Percentiles rank a stretch among this genome's conserved stretches.
phyloP scores from a whole-genome alignment of 1,139 yeast species.

The Blastobotrys arbuscula region DNA sequence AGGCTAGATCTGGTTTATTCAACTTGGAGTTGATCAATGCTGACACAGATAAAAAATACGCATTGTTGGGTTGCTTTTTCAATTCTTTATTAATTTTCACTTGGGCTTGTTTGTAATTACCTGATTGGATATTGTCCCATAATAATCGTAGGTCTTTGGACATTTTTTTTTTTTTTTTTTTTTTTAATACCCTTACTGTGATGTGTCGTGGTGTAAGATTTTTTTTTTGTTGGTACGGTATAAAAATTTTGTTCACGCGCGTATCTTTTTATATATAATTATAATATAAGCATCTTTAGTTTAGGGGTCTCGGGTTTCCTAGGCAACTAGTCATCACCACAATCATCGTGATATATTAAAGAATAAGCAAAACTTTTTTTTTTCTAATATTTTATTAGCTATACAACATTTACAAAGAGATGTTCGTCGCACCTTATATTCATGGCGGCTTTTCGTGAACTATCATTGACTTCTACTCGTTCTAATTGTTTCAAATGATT shows the following conservation, averaged over 20 bases:
- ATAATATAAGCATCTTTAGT: too few relatives aligned
- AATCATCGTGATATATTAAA: background rate
- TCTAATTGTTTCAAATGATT: conserved; percentile 1
- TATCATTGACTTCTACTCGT: conserved; percentile 1
- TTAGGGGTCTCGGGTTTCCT: too few relatives aligned
- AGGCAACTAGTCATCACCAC: too few relatives aligned
- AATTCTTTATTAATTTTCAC: conserved; percentile 46
- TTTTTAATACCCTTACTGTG: too few relatives aligned
- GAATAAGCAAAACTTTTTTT: background rate
- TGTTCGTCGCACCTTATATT: background rate
- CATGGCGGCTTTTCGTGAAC: background rate
- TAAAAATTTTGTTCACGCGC: too few relatives aligned
- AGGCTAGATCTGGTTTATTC: conserved; percentile 44
- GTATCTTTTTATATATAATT: too few relatives aligned
- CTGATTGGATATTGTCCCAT: conserved; percentile 46
- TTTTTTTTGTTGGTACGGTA: too few relatives aligned
- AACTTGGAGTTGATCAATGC: conserved; percentile 41
- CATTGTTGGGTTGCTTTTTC: conserved; percentile 50
- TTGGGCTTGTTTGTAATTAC: conserved; percentile 51
- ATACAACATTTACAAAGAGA: background rate
- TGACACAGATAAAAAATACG: conserved; percentile 47
- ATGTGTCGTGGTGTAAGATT: too few relatives aligned
- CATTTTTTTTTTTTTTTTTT: conserved; percentile 5
- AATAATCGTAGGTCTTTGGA: conserved; percentile 26
- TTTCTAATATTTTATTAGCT: background rate